phyloP scores from a whole-genome alignment of 805 yeast genomes.

The Candida coleopterorum region DNA sequence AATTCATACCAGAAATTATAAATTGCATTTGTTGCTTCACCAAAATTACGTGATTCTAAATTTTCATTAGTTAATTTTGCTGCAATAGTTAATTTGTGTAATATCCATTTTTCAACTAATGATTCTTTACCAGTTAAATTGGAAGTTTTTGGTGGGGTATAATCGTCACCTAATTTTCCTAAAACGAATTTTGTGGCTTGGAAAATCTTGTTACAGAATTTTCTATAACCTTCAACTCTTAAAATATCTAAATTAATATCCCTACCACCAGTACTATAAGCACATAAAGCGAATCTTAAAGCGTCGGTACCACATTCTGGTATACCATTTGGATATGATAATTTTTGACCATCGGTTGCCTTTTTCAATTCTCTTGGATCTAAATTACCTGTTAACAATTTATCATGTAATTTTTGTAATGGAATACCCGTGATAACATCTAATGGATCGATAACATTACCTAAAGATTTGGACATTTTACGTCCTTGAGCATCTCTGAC shows the following conservation, averaged over 20 bases:
- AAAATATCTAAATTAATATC: constrained; percentile 94
- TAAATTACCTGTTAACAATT: constrained; percentile 75
- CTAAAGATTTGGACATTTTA: constrained; percentile 96
- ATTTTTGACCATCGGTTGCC: constrained; percentile 83
- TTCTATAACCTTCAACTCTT: constrained; percentile 98
- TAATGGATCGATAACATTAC: constrained; percentile 93
- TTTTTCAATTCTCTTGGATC: constrained; percentile 83
- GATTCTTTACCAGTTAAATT: constrained; percentile 74
- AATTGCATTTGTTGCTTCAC: constrained; percentile 78
- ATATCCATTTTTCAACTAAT: constrained; percentile 94
- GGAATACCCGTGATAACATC: constrained; percentile 91
- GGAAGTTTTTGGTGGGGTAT: constrained; percentile 67
- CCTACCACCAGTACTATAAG: constrained; percentile 97
- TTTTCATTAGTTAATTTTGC: constrained; percentile 59
- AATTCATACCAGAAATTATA: constrained; percentile 95
- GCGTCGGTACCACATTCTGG: constrained; percentile 99
- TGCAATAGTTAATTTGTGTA: constrained; percentile 75
- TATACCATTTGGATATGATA: constrained; percentile 92
- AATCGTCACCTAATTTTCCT: constrained; percentile 87
- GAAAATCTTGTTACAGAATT: constrained; percentile 98
- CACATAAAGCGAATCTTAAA: constrained; percentile 94
- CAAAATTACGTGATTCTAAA: constrained; percentile 82
- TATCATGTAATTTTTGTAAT: constrained; percentile 71
- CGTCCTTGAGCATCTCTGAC: constrained; percentile 99
- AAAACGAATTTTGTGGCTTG: constrained; percentile 97